Evolutionary conservation across 306 rosid genomes (phyloP), one percentile per base, ranked within the genome.

Genomic region (Erythrophleum fordii): DNA sequence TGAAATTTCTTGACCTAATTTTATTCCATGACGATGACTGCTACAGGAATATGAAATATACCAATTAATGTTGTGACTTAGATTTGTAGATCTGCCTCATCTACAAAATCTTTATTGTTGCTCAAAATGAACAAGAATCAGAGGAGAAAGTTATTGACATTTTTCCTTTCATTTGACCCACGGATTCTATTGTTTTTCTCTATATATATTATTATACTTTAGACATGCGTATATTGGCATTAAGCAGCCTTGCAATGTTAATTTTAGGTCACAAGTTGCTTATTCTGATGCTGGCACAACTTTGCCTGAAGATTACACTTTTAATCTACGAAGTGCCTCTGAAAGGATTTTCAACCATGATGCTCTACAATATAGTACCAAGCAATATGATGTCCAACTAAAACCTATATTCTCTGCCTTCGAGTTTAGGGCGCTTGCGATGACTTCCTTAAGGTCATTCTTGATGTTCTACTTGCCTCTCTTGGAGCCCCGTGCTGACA

Each of bases 321-420:
- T 93, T 16, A 86, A 73, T 49, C 1, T 80, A 35, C 61, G 41
- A 72, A 89, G 87, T 42, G 82, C 84, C 34, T 68, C 96, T 5
- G 82, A 72, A n/a, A 91, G 26, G 75, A 41, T 90, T 69, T 87
- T 93, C 73, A 77, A 83, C 79, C 82, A 87, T 55, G 91, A 89
- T 26, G 69, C 92, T 77, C 77, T 87, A 44, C 86, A 62, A 22
- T 88, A 87, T 69, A 80, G 81, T 68, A 69, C 92, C 48, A 93
- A 93, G 88, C 81, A 86, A 77, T 91, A 93, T 84, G 83, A 35
- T 41, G 20, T 91, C 51, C 88, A 90, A 83, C 86, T 84, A 28
- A 95, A 91, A 81, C 99, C 99, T 66, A 5, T 93, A 3, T 89
- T 78, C 53, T 93, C 99, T 11, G 99, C 94, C 75, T 90, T 93